phyloP scores from a whole-genome alignment of 2,329 filamentous ascomycete genomes.

The Botrytis squamosa region DNA sequence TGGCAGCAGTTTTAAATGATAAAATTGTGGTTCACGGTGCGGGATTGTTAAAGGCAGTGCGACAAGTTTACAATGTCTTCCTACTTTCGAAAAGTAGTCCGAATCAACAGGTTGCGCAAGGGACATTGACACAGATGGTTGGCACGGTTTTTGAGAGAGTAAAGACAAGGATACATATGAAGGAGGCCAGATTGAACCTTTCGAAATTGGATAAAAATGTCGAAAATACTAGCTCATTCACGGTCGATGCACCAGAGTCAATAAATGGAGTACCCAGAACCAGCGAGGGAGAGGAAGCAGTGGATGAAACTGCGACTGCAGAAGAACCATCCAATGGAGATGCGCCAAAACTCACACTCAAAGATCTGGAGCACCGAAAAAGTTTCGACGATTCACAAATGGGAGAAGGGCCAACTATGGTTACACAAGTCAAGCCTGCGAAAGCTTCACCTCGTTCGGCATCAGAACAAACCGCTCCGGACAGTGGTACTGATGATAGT shows the following conservation, averaged over 20 bases:
- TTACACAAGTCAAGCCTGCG: slow-evolving; percentile 56
- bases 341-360: slow-evolving; percentile 59
- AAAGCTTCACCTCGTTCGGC: slow-evolving; percentile 46
- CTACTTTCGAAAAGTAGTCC: slow-evolving; percentile 88
- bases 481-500: slow-evolving; percentile 54
- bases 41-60: slow-evolving; percentile 90
- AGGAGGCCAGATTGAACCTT: slow-evolving; percentile 68
- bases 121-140: slow-evolving; percentile 96
- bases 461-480: slow-evolving; percentile 55
- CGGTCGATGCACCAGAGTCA: slow-evolving; percentile 37
- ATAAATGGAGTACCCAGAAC: slow-evolving; percentile 30
- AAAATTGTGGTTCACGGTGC: slow-evolving; percentile 98
- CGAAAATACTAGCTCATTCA: slow-evolving; percentile 37
- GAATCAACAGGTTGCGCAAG: slow-evolving; percentile 96
- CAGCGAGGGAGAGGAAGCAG: slow-evolving; percentile 33
- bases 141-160: slow-evolving; percentile 97
- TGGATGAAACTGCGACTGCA: slow-evolving; percentile 31
- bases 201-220: slow-evolving; percentile 36
- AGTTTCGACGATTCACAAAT: slow-evolving; percentile 65
- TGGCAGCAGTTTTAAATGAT: slow-evolving; percentile 95
- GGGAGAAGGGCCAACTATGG: slow-evolving; percentile 66
- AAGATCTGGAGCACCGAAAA: slow-evolving; percentile 66
- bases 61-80: slow-evolving; percentile 99
- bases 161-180: slow-evolving; percentile 79
- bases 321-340: slow-evolving; percentile 39